Evolutionary conservation across 371 early-diverging fungal species (phyloP).

Genomic region (Actinomucor elegans): DNA sequence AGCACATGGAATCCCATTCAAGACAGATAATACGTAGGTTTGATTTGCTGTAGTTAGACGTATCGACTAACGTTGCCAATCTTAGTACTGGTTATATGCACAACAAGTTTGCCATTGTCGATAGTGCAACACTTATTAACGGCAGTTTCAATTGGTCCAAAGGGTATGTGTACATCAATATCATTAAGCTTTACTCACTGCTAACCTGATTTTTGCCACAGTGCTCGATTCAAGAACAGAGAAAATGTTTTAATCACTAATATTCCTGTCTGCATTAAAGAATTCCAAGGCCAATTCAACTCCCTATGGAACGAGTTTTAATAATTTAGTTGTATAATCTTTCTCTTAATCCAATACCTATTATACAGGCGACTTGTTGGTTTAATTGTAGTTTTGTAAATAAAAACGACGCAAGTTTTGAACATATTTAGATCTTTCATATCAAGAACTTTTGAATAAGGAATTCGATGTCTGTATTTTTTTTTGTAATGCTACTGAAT

Average conservation of each 20-base stretch:
- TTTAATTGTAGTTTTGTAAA: too few species aligned
- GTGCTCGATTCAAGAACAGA: constrained; percentile 60
- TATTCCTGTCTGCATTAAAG: constrained; percentile 47
- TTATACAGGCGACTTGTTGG: too few species aligned
- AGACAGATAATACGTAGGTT: constrained; percentile 50
- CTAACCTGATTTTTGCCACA: not conserved
- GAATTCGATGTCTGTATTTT: too few species aligned
- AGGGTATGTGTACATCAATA: constrained; percentile 24
- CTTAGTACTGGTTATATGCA: constrained; percentile 56
- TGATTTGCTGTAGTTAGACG: not conserved
- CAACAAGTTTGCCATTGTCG: constrained; percentile 60
- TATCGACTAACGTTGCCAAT: not conserved
- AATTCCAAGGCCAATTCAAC: constrained; percentile 54
- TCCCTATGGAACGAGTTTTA: constrained; percentile 51
- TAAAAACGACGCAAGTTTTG: too few species aligned
- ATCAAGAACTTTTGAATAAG: too few species aligned
- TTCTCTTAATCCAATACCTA: too few species aligned
- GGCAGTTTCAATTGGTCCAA: constrained; percentile 70
- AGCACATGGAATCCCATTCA: constrained; percentile 55
- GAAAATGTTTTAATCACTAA: constrained; percentile 61
- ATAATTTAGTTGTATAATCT: too few species aligned
- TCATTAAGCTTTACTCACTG: not conserved
- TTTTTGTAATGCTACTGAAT: too few species aligned
- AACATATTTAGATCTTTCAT: too few species aligned
- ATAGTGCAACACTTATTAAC: constrained; percentile 45